Evolutionary conservation across 495 filamentous ascomycete genomes (phyloP), one percentile per base, ranked within the genome.

Genomic region (Darksidea phi): DNA sequence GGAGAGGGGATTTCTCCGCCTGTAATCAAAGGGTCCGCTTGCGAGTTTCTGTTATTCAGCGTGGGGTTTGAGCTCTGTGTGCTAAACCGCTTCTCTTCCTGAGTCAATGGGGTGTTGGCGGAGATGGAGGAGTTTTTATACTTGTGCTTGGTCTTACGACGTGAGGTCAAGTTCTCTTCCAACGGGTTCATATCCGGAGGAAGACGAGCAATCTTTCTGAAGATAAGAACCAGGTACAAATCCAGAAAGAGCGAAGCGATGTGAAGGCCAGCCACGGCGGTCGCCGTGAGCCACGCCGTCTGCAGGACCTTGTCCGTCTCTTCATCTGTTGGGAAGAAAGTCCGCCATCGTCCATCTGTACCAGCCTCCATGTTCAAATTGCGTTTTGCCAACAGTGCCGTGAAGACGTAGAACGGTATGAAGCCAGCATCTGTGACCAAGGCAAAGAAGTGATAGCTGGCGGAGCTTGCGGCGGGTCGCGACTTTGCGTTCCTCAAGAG

Each of bases 111-210:
- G 6, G 79, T 78, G 4, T 88, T 74, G 6, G 86, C 86, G 0
- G 87, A 87, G 64, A 88, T 86, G 69, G 86, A 89, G 37, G 86
- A 88, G 70, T 89, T 88, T 75, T 86, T 91, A 60, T 86, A 80
- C 75, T 89, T 91, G 58, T 84, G 84, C 56, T 72, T 74, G 13
- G 49, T 57, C 51, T 61, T 57, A 28, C 84, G 80, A 15, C 90
- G 85, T 11, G 89, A 85, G 5, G 91, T 96, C 37, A 95, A 74
- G 65, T 94, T 87, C 64, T 88, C 84, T 67, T 96, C 91, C 7
- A 96, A 75, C 7, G 91, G 91, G 64, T 96, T 96, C 87, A 95
- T 88, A 66, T 96, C 91, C 0, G 91, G 91, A 1, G 91, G 91
- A 54, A 96, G 79, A 13, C 77, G 77, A 23, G 84, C 76, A 64